Evolutionary conservation across 352 stramenopile genomes (phyloP).

Genomic region (Plasmopara halstedii): DNA sequence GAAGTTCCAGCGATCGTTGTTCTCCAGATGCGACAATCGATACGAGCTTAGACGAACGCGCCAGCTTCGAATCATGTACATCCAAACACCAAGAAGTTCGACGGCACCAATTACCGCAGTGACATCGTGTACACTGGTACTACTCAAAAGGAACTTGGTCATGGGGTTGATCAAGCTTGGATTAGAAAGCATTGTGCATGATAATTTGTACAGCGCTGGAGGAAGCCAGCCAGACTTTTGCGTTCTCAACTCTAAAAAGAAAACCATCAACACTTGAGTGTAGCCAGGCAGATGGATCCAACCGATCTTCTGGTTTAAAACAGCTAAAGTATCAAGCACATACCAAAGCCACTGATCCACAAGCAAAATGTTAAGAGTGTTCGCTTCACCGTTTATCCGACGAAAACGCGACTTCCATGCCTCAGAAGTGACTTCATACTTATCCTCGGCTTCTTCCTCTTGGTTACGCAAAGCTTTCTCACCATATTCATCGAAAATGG

Average conservation of each 20-base stretch:
- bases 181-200: conserved; percentile 86
- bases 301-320: conserved; percentile 85
- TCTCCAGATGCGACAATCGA: conserved; percentile 80
- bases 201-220: conserved; percentile 83
- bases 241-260: conserved; percentile 84
- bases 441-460: conserved; percentile 85
- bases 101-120: conserved; percentile 81
- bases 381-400: conserved; percentile 68
- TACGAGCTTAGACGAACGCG: conserved; percentile 81
- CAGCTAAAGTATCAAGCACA: conserved; percentile 81
- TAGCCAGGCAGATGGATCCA: conserved; percentile 83
- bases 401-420: conserved; percentile 80
- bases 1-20: conserved; percentile 88
- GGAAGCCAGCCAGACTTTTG: conserved; percentile 84
- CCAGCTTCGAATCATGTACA: conserved; percentile 90
- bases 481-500: conserved; percentile 78
- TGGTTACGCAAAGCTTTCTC: conserved; percentile 82
- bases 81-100: conserved; percentile 83
- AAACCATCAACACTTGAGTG: conserved; percentile 83
- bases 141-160: conserved; percentile 84
- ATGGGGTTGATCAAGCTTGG: conserved; percentile 85
- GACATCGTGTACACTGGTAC: conserved; percentile 82
- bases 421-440: conserved; percentile 83
- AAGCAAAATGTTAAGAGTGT: conserved; percentile 83
- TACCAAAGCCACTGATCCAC: conserved; percentile 88